Conservation (phyloP, 1,139 yeast species). For the Diutina pseudorugosa region DNA sequence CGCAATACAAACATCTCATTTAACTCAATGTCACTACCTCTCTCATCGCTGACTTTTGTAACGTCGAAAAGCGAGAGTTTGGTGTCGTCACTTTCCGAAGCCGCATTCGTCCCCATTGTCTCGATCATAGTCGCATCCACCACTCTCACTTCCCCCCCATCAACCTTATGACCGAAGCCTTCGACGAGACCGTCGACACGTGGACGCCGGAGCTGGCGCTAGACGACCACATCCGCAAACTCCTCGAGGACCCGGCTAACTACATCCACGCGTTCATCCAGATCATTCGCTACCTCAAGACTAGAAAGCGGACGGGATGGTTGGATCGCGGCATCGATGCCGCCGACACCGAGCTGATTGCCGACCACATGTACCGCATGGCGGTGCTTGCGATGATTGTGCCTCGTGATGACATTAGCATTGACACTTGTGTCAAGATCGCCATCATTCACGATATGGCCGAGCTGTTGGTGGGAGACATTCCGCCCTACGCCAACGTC, state of each 20-base stretch:
- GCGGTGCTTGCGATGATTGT: conserved; percentile 69
- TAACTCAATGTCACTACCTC: no score
- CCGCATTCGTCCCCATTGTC: background rate
- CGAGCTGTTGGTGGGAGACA: conserved; percentile 87
- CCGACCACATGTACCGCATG: conserved; percentile 98
- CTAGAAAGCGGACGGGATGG: conserved; percentile 92
- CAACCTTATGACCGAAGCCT: background rate
- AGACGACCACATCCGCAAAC: conserved; percentile 36
- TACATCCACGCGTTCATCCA: conserved; percentile 64
- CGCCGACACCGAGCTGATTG: conserved; percentile 52
- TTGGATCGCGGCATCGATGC: conserved; percentile 54
- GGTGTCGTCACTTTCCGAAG: background rate
- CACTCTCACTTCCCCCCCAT: background rate
- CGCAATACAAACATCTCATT: background rate
- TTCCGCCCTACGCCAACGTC: conserved; percentile 77
- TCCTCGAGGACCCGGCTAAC: conserved; percentile 28
- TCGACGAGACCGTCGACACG: background rate
- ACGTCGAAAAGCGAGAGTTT: no score
- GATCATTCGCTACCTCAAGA: conserved; percentile 61
- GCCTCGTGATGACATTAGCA: conserved; percentile 26
- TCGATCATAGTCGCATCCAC: background rate
- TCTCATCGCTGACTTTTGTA: no score
- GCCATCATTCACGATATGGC: conserved; percentile 92
- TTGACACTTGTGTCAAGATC: conserved; percentile 62
- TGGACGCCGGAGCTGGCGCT: conserved; percentile 55